phyloP scores from a whole-genome alignment of 495 filamentous ascomycete species.

The Penicillium cinerascens region DNA sequence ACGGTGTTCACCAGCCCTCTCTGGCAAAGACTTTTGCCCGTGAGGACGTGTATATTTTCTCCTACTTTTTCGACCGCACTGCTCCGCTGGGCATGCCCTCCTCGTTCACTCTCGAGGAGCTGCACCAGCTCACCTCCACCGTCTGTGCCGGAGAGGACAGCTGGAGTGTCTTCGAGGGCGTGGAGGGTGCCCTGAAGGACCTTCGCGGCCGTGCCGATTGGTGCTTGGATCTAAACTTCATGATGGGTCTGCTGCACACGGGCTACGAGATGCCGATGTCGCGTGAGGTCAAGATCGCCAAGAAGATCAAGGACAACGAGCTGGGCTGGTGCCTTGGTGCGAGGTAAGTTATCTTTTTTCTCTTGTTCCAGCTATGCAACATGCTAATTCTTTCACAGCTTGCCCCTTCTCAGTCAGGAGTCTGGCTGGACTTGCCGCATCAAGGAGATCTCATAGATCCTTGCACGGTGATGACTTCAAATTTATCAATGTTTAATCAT shows the following conservation, averaged over 20 bases:
- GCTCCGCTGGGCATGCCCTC: slow-evolving; percentile 92
- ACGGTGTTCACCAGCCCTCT: slow-evolving; percentile 90
- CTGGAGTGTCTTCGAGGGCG: slow-evolving; percentile 74
- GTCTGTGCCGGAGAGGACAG: slow-evolving; percentile 75
- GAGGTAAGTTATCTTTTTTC: slow-evolving; percentile 53
- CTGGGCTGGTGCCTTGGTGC: slow-evolving; percentile 97
- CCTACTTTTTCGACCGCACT: slow-evolving; percentile 95
- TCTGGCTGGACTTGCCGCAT: slow-evolving; percentile 76
- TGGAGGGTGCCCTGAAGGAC: slow-evolving; percentile 69
- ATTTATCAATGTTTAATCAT: slow-evolving; percentile 28
- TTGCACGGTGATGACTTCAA: slow-evolving; percentile 13
- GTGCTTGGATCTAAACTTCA: slow-evolving; percentile 94
- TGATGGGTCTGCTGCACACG: slow-evolving; percentile 86
- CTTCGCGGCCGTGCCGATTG: slow-evolving; percentile 77
- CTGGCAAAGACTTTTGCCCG: slow-evolving; percentile 87
- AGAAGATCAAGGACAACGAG: slow-evolving; percentile 97
- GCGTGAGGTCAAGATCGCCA: slow-evolving; percentile 92
- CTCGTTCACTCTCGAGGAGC: slow-evolving; percentile 82
- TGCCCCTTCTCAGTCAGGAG: slow-evolving; percentile 68
- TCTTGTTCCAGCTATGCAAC: background rate
- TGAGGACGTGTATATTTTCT: slow-evolving; percentile 95
- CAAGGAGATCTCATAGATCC: slow-evolving; percentile 53
- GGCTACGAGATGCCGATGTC: slow-evolving; percentile 98
- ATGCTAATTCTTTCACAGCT: slow-evolving; percentile 49
- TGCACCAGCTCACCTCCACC: slow-evolving; percentile 74